Evolutionary conservation across 139 green algal genomes (phyloP).

Genomic region (Haematococcus sp.): DNA sequence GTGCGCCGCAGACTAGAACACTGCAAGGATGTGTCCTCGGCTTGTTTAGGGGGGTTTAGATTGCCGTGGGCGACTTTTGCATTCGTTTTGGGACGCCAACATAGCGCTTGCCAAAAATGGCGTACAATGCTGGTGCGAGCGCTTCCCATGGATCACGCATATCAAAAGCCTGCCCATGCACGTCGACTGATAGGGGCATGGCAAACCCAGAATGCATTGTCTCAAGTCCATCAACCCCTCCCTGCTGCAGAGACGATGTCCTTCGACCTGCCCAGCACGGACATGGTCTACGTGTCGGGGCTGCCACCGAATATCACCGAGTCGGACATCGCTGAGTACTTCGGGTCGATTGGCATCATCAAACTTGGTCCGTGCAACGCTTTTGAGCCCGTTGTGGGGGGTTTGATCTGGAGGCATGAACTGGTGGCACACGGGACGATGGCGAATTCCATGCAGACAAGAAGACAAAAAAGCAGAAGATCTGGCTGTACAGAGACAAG

Average conservation of each 20-base stretch:
- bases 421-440: too few species aligned
- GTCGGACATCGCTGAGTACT: constrained; percentile 68
- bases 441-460: constrained; percentile 46
- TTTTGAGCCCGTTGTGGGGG: not conserved
- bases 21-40: too few species aligned
- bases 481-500: constrained; percentile 60
- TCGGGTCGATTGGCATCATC: constrained; percentile 69
- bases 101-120: constrained; percentile 28
- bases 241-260: constrained; percentile 49
- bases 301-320: constrained; percentile 63
- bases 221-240: too few species aligned
- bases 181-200: not conserved
- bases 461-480: constrained; percentile 70
- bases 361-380: constrained; percentile 11
- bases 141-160: not conserved
- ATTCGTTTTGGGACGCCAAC: too few species aligned
- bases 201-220: too few species aligned
- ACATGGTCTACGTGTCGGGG: constrained; percentile 65
- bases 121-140: constrained; percentile 41
- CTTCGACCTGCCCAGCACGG: constrained; percentile 65
- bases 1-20: too few species aligned
- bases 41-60: too few species aligned
- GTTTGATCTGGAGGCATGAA: constrained; percentile 50
- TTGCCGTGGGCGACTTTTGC: too few species aligned
- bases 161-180: too few species aligned